Percentiles rank a stretch among this genome's conserved stretches.
These are phyloP conservation scores for Ormosia emarginata DNA, from an alignment of 306 rosid species.

Conservation along the genomic window DNA sequence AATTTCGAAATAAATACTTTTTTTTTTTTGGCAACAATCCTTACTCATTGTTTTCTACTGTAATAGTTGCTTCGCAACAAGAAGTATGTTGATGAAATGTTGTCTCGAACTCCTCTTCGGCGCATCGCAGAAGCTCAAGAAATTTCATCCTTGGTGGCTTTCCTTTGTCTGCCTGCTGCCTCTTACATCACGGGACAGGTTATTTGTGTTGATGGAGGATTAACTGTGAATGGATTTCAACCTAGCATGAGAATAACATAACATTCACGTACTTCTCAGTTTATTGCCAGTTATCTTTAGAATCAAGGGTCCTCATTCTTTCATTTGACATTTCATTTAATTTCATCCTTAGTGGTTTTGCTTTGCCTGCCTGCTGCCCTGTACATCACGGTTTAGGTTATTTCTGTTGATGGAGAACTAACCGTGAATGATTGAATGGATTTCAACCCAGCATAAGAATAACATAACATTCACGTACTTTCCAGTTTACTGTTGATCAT, in stretches of 20 bases:
- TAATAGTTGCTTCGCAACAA: slow-evolving; percentile 54
- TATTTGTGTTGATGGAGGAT: slow-evolving; percentile 75
- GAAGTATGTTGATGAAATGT: slow-evolving; percentile 45
- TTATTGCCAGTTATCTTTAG: not conserved
- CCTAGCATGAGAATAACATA: slow-evolving; percentile 34
- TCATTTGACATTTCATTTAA: not conserved
- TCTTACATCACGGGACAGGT: slow-evolving; percentile 86
- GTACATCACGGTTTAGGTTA: slow-evolving; percentile 54
- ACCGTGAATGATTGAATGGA: slow-evolving; percentile 26
- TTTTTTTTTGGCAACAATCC: not conserved
- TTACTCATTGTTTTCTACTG: slow-evolving; percentile 7
- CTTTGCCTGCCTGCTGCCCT: slow-evolving; percentile 61
- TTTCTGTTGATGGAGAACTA: slow-evolving; percentile 57
- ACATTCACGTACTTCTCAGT: not conserved
- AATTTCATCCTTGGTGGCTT: slow-evolving; percentile 72
- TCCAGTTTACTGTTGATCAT: not conserved
- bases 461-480: not conserved
- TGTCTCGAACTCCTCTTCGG: slow-evolving; percentile 51
- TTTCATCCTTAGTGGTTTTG: slow-evolving; percentile 43
- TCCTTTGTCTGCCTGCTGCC: slow-evolving; percentile 85
- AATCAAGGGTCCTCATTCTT: not conserved
- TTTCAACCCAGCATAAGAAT: slow-evolving; percentile 25
- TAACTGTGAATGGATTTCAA: slow-evolving; percentile 59
- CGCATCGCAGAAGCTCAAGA: slow-evolving; percentile 74
- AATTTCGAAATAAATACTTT: not conserved